phyloP scores from a whole-genome alignment of 1,284 basidiomycete genomes.

The Cystobasidium sp. region DNA sequence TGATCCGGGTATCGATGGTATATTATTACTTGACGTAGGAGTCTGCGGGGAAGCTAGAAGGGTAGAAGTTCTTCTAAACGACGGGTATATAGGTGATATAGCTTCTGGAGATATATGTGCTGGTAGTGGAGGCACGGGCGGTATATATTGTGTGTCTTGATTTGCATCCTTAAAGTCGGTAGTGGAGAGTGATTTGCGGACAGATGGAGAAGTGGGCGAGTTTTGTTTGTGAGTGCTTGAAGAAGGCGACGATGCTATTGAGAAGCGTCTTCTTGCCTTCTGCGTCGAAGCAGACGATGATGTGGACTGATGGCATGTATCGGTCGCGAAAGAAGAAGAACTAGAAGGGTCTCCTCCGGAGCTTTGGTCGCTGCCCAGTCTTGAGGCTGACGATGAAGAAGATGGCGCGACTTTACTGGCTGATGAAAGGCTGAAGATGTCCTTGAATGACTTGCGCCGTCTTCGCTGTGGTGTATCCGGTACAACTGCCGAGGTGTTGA shows the following conservation, averaged over 20 bases:
- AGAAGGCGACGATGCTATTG: neutral
- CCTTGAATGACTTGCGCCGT: slow-evolving; percentile 6
- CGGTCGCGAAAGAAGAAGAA: neutral
- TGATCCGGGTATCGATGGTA: neutral
- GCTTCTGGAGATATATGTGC: neutral
- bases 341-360: neutral
- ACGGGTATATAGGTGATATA: neutral
- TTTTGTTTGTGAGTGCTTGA: neutral
- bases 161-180: neutral
- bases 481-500: neutral
- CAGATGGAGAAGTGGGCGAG: slow-evolving; percentile 5
- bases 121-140: neutral
- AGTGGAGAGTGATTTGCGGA: slow-evolving; percentile 1
- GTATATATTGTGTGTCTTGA: neutral
- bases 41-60: neutral
- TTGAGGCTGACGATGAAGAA: neutral
- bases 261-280: neutral
- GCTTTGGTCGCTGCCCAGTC: neutral
- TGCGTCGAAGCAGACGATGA: too few species aligned
- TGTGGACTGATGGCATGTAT: too few species aligned
- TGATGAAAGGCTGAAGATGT: neutral
- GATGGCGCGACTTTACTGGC: neutral
- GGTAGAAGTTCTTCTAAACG: neutral
- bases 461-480: neutral
- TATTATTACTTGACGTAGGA: neutral